Percentiles rank a stretch among this genome's conserved stretches.
phyloP scores from a whole-genome alignment of 257 asterid species.

The Avicennia marina region DNA sequence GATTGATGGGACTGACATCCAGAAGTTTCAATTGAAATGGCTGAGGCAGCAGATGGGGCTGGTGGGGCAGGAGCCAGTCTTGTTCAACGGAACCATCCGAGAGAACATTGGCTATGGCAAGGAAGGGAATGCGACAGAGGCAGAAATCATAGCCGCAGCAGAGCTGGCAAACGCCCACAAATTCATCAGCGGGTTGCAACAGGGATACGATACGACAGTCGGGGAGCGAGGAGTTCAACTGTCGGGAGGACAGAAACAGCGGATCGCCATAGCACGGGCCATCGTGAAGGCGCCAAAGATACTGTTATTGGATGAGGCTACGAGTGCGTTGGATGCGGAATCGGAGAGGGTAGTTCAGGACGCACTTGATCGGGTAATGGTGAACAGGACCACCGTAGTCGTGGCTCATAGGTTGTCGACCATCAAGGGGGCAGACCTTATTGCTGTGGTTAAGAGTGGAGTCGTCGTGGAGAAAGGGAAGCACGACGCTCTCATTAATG shows the following conservation, averaged over 20 bases:
- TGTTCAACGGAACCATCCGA: conserved; percentile 55
- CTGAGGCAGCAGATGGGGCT: conserved; percentile 73
- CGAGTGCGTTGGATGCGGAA: conserved; percentile 72
- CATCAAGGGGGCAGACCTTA: conserved; percentile 50
- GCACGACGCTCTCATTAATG: conserved; percentile 39
- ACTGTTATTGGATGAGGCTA: conserved; percentile 60
- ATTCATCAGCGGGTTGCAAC: conserved; percentile 61
- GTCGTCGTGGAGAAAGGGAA: conserved; percentile 53
- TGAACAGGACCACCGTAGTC: conserved; percentile 50
- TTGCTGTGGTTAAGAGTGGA: conserved; percentile 59
- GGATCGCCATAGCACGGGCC: conserved; percentile 74
- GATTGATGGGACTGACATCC: conserved; percentile 53
- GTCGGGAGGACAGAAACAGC: conserved; percentile 75
- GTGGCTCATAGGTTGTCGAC: conserved; percentile 76
- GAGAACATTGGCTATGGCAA: conserved; percentile 74
- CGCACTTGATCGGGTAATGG: conserved; percentile 56
- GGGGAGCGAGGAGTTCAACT: conserved; percentile 72
- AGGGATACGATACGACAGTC: conserved; percentile 64
- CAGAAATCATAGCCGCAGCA: conserved; percentile 54
- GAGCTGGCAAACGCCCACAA: conserved; percentile 69
- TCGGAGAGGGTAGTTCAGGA: conserved; percentile 67
- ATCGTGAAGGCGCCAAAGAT: conserved; percentile 58
- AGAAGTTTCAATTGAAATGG: conserved; percentile 53
- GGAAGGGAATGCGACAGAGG: conserved; percentile 51
- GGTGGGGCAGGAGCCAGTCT: conserved; percentile 69